A percentile compares a stretch with the other conserved stretches of the same genome.
Evolutionary conservation across 1,139 yeast species (phyloP).

Genomic region (Sugiyamaella neomexicana): DNA sequence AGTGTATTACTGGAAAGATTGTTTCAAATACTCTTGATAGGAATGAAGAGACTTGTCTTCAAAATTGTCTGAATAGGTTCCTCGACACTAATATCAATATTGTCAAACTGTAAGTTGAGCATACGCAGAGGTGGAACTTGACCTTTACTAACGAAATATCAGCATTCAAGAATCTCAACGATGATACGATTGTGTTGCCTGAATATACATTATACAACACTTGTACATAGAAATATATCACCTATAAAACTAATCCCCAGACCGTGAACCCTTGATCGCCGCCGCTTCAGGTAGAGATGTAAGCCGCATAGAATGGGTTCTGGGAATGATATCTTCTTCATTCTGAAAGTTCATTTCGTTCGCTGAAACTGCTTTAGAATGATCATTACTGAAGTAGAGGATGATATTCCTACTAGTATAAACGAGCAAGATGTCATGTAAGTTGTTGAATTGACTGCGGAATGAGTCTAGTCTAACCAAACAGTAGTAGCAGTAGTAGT

Average conservation of each 20-base stretch:
- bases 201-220: slow-evolving; percentile 5
- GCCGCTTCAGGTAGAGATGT: neutral
- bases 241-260: neutral
- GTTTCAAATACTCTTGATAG: slow-evolving; percentile 53
- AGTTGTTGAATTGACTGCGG: neutral
- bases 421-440: neutral
- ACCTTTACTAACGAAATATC: neutral
- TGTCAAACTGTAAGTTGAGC: slow-evolving; percentile 53
- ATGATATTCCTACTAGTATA: neutral
- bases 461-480: neutral
- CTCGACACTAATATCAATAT: slow-evolving; percentile 85
- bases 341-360: neutral
- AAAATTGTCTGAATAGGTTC: slow-evolving; percentile 80
- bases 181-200: slow-evolving; percentile 14
- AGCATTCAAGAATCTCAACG: slow-evolving; percentile 33
- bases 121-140: neutral
- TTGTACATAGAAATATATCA: slow-evolving; percentile 8
- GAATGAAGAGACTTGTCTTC: slow-evolving; percentile 69
- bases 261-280: neutral
- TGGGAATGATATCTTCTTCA: neutral
- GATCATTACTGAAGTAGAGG: slow-evolving; percentile 12
- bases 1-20: slow-evolving; percentile 63
- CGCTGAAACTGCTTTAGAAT: neutral
- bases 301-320: neutral
- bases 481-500: no score